Percentiles rank a stretch among this genome's conserved stretches.
These are phyloP conservation scores for Xylariaceae sp. DNA, from an alignment of 2,329 filamentous ascomycete species.

Conservation along the genomic window DNA sequence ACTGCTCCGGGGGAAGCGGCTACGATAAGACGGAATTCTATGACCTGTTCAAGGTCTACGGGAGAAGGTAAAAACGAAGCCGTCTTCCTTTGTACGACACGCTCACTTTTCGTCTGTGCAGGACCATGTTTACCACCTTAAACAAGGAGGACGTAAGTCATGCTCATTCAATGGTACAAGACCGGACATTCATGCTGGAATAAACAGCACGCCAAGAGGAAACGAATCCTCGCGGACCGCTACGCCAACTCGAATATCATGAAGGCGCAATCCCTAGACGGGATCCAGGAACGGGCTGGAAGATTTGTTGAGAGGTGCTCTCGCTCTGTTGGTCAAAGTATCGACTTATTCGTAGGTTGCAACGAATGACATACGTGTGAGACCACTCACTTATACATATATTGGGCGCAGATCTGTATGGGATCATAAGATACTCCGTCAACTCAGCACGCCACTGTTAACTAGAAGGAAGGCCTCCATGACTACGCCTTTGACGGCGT, in stretches of 20 bases:
- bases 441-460: too few relatives aligned
- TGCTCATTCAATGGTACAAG: not conserved
- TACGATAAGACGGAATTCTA: constrained; percentile 64
- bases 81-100: not conserved
- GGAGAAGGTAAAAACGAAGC: constrained; percentile 50
- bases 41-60: constrained; percentile 53
- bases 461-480: constrained; percentile 41
- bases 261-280: constrained; percentile 47
- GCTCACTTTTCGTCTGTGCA: constrained; percentile 21
- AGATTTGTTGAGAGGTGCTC: constrained; percentile 51
- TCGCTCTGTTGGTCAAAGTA: constrained; percentile 37
- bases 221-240: constrained; percentile 58
- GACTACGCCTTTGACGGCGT: constrained; percentile 65
- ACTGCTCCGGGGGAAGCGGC: constrained; percentile 55
- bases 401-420: constrained; percentile 21
- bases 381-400: not conserved
- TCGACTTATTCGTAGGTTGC: constrained; percentile 56
- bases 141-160: constrained; percentile 35
- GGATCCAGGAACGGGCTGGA: constrained; percentile 51
- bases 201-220: constrained; percentile 55
- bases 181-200: constrained; percentile 10
- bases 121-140: constrained; percentile 56
- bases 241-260: constrained; percentile 66
- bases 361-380: not conserved
- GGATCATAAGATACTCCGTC: too few relatives aligned